Base-by-base conservation (phyloP, 2,329 filamentous ascomycete genomes). In the Epichloe brachyelytri region DNA sequence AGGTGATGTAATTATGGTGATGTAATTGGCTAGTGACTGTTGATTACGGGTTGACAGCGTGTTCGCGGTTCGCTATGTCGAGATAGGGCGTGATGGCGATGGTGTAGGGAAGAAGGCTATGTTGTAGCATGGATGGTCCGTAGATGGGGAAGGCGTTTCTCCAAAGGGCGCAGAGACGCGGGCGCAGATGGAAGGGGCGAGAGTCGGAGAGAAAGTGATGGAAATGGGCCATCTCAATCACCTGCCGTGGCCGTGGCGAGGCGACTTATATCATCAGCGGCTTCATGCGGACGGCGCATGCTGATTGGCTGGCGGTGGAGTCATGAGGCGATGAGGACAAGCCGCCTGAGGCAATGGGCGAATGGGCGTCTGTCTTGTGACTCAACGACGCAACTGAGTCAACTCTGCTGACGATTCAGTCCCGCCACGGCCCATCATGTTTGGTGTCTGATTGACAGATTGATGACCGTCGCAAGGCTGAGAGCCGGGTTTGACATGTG, bases 261-360 rank as follows among this genome's bases (percentile, higher is more conserved):
- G n/a, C n/a, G 49, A 50, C 36, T 50, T 50, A 50, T 50, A 50
- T 45, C 49, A 40, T 15, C n/a, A 38, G 20, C 22, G 38, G 33
- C n/a, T 19, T 26, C 12, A 19, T 22, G 5, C 4, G 33, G 15
- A 26, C 12, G 30, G 7, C 10, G 3, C 41, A 43, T 41, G 52
- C 43, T 58, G 56, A 60, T 59, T 60, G 57, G 58, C 37, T 30
- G 30, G 33, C 33, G 49, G 44, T 45, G 51, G 57, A 59, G 58
- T 60, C 58, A 60, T 59, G 47, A 36, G 47, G 47, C 47, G 39
- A 49, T 49, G 39, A 49, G 39, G 47, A 30, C 30, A 30, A 30
- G 30, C 30, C 30, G 26, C 26, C 26, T 30, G 26, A 30, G 30
- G 30, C 30, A 30, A 30, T 4, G 30, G 10, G 30, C 8, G 8